phyloP scores from a whole-genome alignment of 192 early-diverging fungal species.

The Powellomyces hirtus region DNA sequence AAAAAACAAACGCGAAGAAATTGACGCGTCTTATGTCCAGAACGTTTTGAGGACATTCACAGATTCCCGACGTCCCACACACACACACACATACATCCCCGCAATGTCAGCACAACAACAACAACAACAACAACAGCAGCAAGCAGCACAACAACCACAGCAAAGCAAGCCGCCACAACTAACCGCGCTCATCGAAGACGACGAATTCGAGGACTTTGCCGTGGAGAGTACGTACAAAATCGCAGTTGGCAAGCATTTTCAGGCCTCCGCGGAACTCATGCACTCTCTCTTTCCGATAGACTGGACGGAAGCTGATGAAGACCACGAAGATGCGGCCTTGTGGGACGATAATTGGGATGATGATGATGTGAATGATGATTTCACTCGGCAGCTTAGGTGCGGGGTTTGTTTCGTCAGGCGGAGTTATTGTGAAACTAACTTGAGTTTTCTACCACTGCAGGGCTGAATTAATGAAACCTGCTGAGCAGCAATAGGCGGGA shows the following conservation, averaged over 20 bases:
- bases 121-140: constrained; percentile 20
- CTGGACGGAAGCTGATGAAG: constrained; percentile 78
- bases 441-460: not conserved
- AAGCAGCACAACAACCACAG: not conserved
- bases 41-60: too few relatives aligned
- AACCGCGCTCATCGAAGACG: constrained; percentile 81
- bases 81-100: too few relatives aligned
- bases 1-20: too few relatives aligned
- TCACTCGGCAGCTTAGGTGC: constrained; percentile 80
- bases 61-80: too few relatives aligned
- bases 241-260: not conserved
- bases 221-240: constrained; percentile 65
- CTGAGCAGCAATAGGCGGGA: not conserved
- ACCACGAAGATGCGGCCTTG: constrained; percentile 63
- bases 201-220: constrained; percentile 93
- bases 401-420: not conserved
- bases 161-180: constrained; percentile 46
- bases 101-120: constrained; percentile 1
- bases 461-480: not conserved
- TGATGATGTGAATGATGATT: constrained; percentile 87
- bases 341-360: constrained; percentile 93
- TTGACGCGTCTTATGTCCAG: too few relatives aligned
- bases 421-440: not conserved
- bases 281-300: constrained; percentile 49
- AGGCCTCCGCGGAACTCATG: not conserved